Evolutionary conservation across 2,329 filamentous ascomycete genomes (phyloP).

Genomic region (Metarhizium guizhouense): DNA sequence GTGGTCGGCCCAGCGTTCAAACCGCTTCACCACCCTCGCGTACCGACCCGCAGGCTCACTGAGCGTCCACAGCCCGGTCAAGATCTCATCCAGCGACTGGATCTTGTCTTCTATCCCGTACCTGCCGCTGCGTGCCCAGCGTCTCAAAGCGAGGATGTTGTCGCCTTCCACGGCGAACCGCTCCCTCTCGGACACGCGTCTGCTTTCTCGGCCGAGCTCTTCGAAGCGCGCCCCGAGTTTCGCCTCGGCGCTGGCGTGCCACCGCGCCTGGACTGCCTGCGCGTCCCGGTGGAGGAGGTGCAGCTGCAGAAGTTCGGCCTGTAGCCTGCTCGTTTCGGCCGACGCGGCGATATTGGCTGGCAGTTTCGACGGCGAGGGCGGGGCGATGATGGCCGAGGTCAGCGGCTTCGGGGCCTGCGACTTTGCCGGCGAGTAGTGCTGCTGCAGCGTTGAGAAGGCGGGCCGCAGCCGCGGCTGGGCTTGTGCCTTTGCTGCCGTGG

Average conservation of each 20-base stretch:
- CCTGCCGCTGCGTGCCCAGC: slow-evolving; percentile 34
- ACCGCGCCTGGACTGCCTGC: slow-evolving; percentile 32
- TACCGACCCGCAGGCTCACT: slow-evolving; percentile 49
- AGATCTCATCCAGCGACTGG: slow-evolving; percentile 46
- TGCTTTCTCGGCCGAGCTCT: slow-evolving; percentile 24
- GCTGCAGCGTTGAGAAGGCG: slow-evolving; percentile 53
- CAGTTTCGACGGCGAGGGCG: slow-evolving; percentile 52
- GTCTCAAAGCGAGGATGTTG: slow-evolving; percentile 43
- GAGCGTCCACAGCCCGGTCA: slow-evolving; percentile 49
- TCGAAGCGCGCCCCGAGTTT: slow-evolving; percentile 39
- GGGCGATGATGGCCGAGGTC: slow-evolving; percentile 47
- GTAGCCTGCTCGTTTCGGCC: slow-evolving; percentile 48
- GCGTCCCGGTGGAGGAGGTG: slow-evolving; percentile 54
- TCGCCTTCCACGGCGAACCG: slow-evolving; percentile 35
- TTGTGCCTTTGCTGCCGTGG: slow-evolving; percentile 8
- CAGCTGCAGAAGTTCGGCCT: slow-evolving; percentile 57
- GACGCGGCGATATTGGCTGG: slow-evolving; percentile 51
- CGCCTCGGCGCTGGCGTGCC: slow-evolving; percentile 46
- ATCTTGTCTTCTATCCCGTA: slow-evolving; percentile 44
- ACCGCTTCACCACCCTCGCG: slow-evolving; percentile 42
- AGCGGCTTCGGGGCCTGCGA: slow-evolving; percentile 51
- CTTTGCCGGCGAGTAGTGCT: slow-evolving; percentile 60
- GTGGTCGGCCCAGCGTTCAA: slow-evolving; percentile 49
- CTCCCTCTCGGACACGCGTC: slow-evolving; percentile 28
- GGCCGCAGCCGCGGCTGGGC: slow-evolving; percentile 35